Conservation (phyloP, 768 basidiomycete species). For the Amanita pallidorosea region DNA sequence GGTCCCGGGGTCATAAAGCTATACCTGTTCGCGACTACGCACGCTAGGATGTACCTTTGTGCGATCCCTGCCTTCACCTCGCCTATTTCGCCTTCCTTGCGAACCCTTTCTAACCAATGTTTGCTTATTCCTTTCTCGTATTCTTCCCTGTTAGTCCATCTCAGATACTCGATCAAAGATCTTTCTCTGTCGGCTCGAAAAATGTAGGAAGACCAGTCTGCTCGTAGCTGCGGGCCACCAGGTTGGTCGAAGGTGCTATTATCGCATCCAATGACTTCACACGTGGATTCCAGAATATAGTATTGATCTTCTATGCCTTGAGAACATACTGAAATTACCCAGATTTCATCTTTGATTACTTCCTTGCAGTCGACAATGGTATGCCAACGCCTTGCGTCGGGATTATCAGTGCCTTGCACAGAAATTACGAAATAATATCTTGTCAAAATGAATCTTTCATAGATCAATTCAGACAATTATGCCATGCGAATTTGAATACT, state of each 20-base stretch:
- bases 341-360: constrained; percentile 46
- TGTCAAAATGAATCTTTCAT: constrained; percentile 50
- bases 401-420: constrained; percentile 26
- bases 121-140: constrained; percentile 59
- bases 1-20: constrained; percentile 1
- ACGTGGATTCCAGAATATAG: constrained; percentile 60
- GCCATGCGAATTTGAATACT: constrained; percentile 4
- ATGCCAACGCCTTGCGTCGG: constrained; percentile 16
- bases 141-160: constrained; percentile 65
- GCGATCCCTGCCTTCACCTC: constrained; percentile 38
- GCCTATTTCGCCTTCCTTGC: constrained; percentile 30
- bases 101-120: constrained; percentile 43
- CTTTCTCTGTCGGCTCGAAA: constrained; percentile 9
- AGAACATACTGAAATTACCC: constrained; percentile 35
- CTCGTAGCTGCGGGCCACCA: constrained; percentile 22
- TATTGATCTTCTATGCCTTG: constrained; percentile 20
- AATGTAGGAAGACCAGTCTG: constrained; percentile 62
- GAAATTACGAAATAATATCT: constrained; percentile 56
- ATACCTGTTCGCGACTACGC: constrained; percentile 65
- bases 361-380: constrained; percentile 39
- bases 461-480: not conserved
- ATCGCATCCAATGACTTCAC: constrained; percentile 54
- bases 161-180: constrained; percentile 31
- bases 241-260: not conserved
- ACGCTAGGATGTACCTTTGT: constrained; percentile 54